Evolutionary conservation across 2,329 filamentous ascomycete species (phyloP), one percentile per base, ranked within the genome.

Genomic region (Hymenoscyphus fructigenus): DNA sequence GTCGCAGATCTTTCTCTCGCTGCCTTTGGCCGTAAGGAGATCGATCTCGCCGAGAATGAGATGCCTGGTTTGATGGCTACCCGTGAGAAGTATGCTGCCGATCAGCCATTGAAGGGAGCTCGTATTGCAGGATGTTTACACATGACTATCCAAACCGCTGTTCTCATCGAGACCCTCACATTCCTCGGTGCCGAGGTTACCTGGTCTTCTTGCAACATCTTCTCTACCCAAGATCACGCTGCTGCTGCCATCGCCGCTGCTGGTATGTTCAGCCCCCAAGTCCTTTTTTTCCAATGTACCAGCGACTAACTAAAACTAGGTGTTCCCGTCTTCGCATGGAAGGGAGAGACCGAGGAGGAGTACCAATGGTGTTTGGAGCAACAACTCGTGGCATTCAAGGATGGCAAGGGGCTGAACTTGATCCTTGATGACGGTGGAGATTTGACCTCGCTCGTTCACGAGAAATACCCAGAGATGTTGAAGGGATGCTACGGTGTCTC

Each of bases 301-400:
- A 34, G 12, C 56, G 57, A 57, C 67, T 72, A 61, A 69, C 9
- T 14, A 32, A 62, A 14, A 58, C 17, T 61, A 72, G 95, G 94
- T 80, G 90, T 96, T 71, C 93, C 94, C 76, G 94, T 99, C 76
- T 86, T 87, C 71, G 85, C 86, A 79, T 88, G 86, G 85, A 88
- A 88, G 82, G 85, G 72, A 53, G 95, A 99, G 91, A 97, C 94
- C 75, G 95, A 99, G 84, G 95, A 98, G 84, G 95, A 98, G 86
- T 99, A 98, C 88, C 88, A 96, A 82, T 98, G 95, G 95, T 99
- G 95, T 83, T 85, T 98, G 77, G 94, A 98, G 87, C 95, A 99
- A 88, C 95, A 98, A 86, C 90, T 99, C 76, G 80, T 85, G 71
- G 90, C 95, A 79, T 99, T 99, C 91, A 96, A 97, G 85, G 93